Percentiles rank a stretch among this genome's conserved stretches.
Evolutionary conservation across 768 basidiomycete genomes (phyloP).

Genomic region (Hortiboletus campestris): DNA sequence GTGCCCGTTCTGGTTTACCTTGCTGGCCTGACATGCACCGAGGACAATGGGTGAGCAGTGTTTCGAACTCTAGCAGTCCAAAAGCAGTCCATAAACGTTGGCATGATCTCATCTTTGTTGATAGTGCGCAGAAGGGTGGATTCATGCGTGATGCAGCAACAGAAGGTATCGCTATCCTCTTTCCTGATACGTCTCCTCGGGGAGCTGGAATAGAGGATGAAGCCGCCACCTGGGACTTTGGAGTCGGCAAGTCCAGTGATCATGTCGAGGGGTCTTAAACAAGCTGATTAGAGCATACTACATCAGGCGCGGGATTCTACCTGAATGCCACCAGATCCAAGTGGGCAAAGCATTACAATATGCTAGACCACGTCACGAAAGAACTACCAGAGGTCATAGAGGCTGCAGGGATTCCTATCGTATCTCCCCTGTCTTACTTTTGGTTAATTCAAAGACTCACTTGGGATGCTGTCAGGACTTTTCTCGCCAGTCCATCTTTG

Average conservation of each 20-base stretch:
- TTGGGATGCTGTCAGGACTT: conserved; percentile 57
- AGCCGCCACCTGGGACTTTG: conserved; percentile 85
- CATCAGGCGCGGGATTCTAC: conserved; percentile 85
- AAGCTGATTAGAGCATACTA: not conserved
- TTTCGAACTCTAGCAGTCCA: not conserved
- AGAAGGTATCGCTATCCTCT: conserved; percentile 82
- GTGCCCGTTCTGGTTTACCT: conserved; percentile 82
- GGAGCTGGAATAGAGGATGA: conserved; percentile 87
- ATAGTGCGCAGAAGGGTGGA: conserved; percentile 90
- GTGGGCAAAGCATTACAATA: conserved; percentile 78
- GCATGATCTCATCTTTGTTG: not conserved
- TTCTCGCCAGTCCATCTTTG: conserved; percentile 82
- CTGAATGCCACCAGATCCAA: conserved; percentile 81
- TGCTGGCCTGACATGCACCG: conserved; percentile 85
- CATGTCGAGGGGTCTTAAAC: not conserved
- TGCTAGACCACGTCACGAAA: conserved; percentile 79
- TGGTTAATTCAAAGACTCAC: not conserved
- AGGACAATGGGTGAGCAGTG: conserved; percentile 79
- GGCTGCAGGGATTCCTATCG: conserved; percentile 73
- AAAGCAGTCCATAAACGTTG: not conserved
- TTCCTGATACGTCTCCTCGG: conserved; percentile 94
- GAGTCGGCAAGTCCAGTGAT: conserved; percentile 54
- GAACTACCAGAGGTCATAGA: conserved; percentile 84
- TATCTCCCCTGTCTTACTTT: conserved; percentile 37
- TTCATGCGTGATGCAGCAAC: conserved; percentile 84